Percentiles rank a stretch among this genome's conserved stretches.
These are phyloP conservation scores for Globisporangium solare DNA, from an alignment of 352 stramenopile genomes.

Conservation along the genomic window DNA sequence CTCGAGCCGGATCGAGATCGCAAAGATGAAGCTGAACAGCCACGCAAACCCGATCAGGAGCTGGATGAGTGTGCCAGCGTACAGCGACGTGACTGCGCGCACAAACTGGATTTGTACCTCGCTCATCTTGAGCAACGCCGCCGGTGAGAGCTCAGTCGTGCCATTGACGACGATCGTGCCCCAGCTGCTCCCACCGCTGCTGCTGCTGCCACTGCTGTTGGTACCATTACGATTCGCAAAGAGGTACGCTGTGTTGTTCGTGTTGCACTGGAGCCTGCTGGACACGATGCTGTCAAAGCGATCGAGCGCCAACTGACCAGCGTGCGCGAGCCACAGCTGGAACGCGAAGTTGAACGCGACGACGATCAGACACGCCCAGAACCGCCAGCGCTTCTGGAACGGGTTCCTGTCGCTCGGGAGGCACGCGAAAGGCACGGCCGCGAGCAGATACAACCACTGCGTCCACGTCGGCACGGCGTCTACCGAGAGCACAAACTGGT, in stretches of 20 bases:
- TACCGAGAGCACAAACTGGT: constrained; percentile 61
- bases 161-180: constrained; percentile 18
- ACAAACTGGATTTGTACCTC: constrained; percentile 29
- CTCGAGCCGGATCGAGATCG: constrained; percentile 82
- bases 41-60: constrained; percentile 63
- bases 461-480: constrained; percentile 35
- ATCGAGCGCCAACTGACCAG: constrained; percentile 47
- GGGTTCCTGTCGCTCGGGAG: constrained; percentile 59
- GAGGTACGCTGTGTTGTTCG: constrained; percentile 11
- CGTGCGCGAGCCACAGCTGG: constrained; percentile 67
- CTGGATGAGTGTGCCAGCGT: constrained; percentile 55
- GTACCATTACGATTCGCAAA: background rate
- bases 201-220: constrained; percentile 18
- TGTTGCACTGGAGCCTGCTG: constrained; percentile 31
- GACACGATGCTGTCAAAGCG: constrained; percentile 38
- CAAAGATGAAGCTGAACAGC: constrained; percentile 80
- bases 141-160: constrained; percentile 4
- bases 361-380: constrained; percentile 71
- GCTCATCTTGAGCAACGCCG: constrained; percentile 17
- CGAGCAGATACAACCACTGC: constrained; percentile 68
- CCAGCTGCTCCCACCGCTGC: constrained; percentile 17
- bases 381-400: constrained; percentile 71
- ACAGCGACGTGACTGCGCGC: constrained; percentile 37
- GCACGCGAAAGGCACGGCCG: constrained; percentile 72
- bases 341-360: constrained; percentile 76